Evolutionary conservation across 352 stramenopile species (phyloP).

Genomic region (Pythium folliculosum): DNA sequence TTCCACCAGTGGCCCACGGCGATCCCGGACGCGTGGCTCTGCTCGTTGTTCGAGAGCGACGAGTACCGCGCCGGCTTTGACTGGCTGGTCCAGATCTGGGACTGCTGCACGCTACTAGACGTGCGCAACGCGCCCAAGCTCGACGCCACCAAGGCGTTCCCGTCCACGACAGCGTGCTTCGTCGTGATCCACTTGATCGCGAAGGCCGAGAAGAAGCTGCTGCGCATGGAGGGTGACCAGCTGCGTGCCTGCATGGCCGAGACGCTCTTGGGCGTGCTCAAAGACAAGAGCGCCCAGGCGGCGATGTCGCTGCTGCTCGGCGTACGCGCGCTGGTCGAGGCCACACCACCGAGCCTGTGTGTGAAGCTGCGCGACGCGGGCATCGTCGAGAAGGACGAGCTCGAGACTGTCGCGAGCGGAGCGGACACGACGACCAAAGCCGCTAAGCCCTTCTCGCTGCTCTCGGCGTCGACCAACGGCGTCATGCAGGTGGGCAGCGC

Average conservation of each 20-base stretch:
- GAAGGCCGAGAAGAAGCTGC: slow-evolving; percentile 55
- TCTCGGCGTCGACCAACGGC: slow-evolving; percentile 66
- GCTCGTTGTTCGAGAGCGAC: slow-evolving; percentile 73
- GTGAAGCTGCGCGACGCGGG: slow-evolving; percentile 54
- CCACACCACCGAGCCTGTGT: slow-evolving; percentile 62
- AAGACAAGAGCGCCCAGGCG: slow-evolving; percentile 28
- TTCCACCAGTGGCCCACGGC: slow-evolving; percentile 59
- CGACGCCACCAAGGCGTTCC: slow-evolving; percentile 23
- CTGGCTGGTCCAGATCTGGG: slow-evolving; percentile 66
- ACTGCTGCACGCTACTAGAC: slow-evolving; percentile 61
- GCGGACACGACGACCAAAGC: slow-evolving; percentile 7
- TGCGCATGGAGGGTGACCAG: slow-evolving; percentile 73
- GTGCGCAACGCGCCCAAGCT: not conserved
- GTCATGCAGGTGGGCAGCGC: slow-evolving; percentile 51
- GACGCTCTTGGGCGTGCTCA: slow-evolving; percentile 54
- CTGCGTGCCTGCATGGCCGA: slow-evolving; percentile 69
- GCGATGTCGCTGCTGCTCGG: slow-evolving; percentile 33
- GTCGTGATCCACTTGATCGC: slow-evolving; percentile 50
- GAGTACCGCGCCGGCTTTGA: slow-evolving; percentile 46
- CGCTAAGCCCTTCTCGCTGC: slow-evolving; percentile 46
- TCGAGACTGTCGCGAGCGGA: not conserved
- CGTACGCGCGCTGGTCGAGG: slow-evolving; percentile 56
- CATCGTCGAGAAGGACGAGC: not conserved
- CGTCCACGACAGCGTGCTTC: slow-evolving; percentile 50
- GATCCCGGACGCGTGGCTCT: slow-evolving; percentile 72